These are phyloP conservation scores for Erucastrum elatum DNA, from an alignment of 345 rosid genomes.

Conservation along the genomic window DNA sequence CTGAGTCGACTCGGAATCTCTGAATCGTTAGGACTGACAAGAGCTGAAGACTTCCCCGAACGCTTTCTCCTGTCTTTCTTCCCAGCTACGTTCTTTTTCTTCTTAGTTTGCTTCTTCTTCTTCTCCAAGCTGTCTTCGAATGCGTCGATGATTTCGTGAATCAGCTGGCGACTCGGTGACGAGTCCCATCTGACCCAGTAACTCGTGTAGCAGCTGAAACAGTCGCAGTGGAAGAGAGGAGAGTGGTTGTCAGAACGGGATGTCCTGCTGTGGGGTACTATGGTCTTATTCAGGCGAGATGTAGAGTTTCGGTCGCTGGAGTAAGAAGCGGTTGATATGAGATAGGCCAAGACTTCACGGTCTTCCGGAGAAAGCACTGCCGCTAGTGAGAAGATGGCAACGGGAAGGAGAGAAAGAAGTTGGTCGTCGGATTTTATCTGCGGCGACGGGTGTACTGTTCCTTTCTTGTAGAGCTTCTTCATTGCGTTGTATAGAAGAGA, in stretches of 20 bases:
- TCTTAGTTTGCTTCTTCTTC: conserved; percentile 37
- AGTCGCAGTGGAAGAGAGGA: conserved; percentile 63
- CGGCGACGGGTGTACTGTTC: conserved; percentile 79
- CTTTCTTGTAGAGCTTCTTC: conserved; percentile 77
- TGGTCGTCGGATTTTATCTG: conserved; percentile 49
- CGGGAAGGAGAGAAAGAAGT: conserved; percentile 68
- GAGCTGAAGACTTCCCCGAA: conserved; percentile 13
- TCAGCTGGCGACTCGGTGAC: conserved; percentile 78
- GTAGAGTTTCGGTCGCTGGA: conserved; percentile 34
- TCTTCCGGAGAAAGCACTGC: conserved; percentile 67
- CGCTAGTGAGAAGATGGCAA: conserved; percentile 63
- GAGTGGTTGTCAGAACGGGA: conserved; percentile 43
- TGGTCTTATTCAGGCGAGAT: conserved; percentile 19
- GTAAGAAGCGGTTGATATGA: conserved; percentile 49
- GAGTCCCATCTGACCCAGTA: conserved; percentile 87
- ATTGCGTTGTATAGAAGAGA: conserved; percentile 33
- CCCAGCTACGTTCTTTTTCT: not conserved
- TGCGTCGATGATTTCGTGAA: conserved; percentile 79
- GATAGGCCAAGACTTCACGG: conserved; percentile 63
- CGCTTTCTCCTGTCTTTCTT: conserved; percentile 51
- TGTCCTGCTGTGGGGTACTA: not conserved
- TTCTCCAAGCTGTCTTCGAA: conserved; percentile 54
- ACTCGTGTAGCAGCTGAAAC: conserved; percentile 77
- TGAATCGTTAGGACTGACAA: not conserved
- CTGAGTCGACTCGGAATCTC: conserved; percentile 30